Evolutionary conservation across 345 rosid genomes (phyloP).

Genomic region (Camelina neglecta): DNA sequence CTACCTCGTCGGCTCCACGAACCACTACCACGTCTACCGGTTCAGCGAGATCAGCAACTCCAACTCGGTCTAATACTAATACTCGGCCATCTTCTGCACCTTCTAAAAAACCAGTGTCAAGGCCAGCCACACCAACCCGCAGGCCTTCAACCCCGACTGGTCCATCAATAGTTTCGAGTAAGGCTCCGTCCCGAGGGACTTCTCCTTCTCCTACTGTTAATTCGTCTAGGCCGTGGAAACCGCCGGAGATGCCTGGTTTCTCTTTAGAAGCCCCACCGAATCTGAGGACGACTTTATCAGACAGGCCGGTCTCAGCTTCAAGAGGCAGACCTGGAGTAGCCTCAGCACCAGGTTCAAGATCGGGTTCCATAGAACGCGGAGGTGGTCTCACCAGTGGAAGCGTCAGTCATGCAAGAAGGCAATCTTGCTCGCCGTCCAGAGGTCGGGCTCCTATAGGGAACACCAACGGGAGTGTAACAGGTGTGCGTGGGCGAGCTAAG

Average conservation of each 20-base stretch:
- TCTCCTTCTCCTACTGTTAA: conserved; percentile 57
- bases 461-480: conserved; percentile 43
- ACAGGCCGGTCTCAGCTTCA: conserved; percentile 72
- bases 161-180: conserved; percentile 48
- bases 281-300: conserved; percentile 64
- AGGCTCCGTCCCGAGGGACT: conserved; percentile 57
- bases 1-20: conserved; percentile 29
- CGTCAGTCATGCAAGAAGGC: conserved; percentile 44
- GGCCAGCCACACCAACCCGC: conserved; percentile 43
- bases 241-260: conserved; percentile 56
- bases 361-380: conserved; percentile 55
- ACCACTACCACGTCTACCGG: conserved; percentile 27
- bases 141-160: conserved; percentile 45
- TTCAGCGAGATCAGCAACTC: conserved; percentile 46
- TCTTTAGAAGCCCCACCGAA: conserved; percentile 70
- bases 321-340: conserved; percentile 71
- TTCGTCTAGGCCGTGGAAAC: conserved; percentile 59
- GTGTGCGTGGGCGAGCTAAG: conserved; percentile 47
- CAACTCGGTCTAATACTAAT: conserved; percentile 35
- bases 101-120: conserved; percentile 38
- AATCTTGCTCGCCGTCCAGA: conserved; percentile 61
- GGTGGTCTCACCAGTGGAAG: conserved; percentile 43
- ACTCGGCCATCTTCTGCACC: conserved; percentile 38
- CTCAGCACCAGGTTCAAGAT: conserved; percentile 54
- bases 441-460: conserved; percentile 55